These are phyloP conservation scores for Agastache rugosa DNA, from an alignment of 257 asterid genomes.

Conservation along the genomic window DNA sequence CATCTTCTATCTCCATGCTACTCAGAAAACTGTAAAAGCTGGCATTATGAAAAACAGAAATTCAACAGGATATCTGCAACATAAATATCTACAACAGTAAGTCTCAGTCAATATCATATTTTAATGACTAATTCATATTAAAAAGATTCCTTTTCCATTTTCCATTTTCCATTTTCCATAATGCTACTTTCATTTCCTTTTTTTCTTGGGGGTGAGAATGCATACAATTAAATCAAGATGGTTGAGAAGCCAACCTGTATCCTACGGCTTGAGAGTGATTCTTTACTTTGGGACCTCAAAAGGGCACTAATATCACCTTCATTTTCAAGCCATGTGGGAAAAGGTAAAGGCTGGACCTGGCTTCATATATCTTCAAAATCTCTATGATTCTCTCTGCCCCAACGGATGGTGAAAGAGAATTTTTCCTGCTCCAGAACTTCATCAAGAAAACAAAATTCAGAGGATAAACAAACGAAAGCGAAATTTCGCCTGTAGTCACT, in stretches of 20 bases:
- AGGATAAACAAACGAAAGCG: conserved; percentile 22
- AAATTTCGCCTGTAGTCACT: conserved; percentile 18
- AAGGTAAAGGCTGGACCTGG: conserved; percentile 43
- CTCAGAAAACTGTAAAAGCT: conserved; percentile 1
- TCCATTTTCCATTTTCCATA: not conserved
- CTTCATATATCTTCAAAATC: conserved; percentile 40
- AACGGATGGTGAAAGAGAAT: conserved; percentile 40
- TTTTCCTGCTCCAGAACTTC: conserved; percentile 32
- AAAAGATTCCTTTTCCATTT: conserved; percentile 18
- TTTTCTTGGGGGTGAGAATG: no score
- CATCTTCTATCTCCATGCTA: conserved; percentile 20
- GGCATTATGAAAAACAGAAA: conserved; percentile 2
- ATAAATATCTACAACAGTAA: conserved; percentile 24
- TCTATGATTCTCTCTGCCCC: conserved; percentile 44
- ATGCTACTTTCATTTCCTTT: no score
- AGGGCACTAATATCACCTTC: conserved; percentile 38
- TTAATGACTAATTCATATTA: conserved; percentile 11
- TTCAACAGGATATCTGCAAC: conserved; percentile 18
- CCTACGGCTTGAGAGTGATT: not conserved
- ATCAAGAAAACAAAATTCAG: conserved; percentile 4
- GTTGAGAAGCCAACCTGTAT: conserved; percentile 23
- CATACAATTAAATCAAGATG: not conserved
- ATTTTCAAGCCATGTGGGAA: conserved; percentile 55
- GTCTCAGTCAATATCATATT: conserved; percentile 25
- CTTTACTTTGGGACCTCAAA: conserved; percentile 33